A percentile compares a stretch with the other conserved stretches of the same genome.
phyloP scores from a whole-genome alignment of 1,284 basidiomycete genomes.

The Marasmius sp. region DNA sequence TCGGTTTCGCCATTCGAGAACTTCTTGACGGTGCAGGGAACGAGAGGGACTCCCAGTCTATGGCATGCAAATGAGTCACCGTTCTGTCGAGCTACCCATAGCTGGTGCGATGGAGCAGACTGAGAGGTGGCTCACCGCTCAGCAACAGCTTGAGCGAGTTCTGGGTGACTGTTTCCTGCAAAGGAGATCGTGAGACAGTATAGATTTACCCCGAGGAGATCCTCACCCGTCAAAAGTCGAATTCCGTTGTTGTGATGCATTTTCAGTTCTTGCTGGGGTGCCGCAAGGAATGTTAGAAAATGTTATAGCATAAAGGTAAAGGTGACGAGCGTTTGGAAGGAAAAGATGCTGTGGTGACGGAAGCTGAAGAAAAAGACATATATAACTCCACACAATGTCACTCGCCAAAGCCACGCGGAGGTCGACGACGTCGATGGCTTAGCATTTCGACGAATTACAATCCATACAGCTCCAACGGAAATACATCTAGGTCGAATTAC shows the following conservation, averaged over 20 bases:
- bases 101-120: conserved; percentile 40
- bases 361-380: not conserved
- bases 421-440: too few relatives aligned
- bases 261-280: not conserved
- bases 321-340: conserved; percentile 15
- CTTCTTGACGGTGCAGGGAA: conserved; percentile 90
- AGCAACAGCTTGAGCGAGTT: conserved; percentile 92
- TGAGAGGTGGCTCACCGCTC: conserved; percentile 77
- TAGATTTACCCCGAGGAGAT: not conserved
- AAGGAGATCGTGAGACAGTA: conserved; percentile 6
- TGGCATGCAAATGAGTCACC: conserved; percentile 36
- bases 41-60: conserved; percentile 90
- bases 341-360: not conserved
- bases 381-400: not conserved
- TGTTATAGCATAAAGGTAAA: conserved; percentile 31
- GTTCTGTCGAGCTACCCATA: conserved; percentile 39
- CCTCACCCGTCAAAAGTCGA: conserved; percentile 86
- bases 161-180: conserved; percentile 95
- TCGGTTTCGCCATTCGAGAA: conserved; percentile 96
- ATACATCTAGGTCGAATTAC: not conserved
- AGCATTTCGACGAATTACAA: not conserved
- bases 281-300: conserved; percentile 22
- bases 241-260: conserved; percentile 95
- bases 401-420: not conserved
- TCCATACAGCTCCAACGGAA: not conserved